Percentiles rank a stretch among this genome's conserved stretches.
These are phyloP conservation scores for Alternaria infectoria DNA, from an alignment of 2,329 filamentous ascomycete species.

Conservation along the genomic window DNA sequence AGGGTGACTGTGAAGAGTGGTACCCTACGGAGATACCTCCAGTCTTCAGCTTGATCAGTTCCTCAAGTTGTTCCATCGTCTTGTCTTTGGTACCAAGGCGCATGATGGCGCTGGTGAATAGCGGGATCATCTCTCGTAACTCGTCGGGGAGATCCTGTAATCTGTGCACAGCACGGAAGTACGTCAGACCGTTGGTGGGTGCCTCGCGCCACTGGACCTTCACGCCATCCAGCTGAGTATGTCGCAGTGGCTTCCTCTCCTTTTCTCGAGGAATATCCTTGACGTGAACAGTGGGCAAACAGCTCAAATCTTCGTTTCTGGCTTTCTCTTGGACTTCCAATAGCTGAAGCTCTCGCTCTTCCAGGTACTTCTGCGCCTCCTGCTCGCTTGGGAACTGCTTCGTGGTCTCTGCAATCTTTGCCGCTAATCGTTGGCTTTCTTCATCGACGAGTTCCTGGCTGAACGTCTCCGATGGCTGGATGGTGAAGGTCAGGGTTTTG, in stretches of 20 bases:
- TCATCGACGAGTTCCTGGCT: constrained; percentile 75
- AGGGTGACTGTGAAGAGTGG: constrained; percentile 79
- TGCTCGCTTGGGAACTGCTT: constrained; percentile 72
- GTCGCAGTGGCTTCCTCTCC: constrained; percentile 71
- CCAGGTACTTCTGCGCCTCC: constrained; percentile 73
- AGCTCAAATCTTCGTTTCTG: constrained; percentile 82
- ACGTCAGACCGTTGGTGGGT: constrained; percentile 93
- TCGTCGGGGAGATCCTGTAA: constrained; percentile 83
- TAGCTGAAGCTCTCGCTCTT: constrained; percentile 78
- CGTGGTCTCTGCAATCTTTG: constrained; percentile 74
- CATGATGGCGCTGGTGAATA: constrained; percentile 94
- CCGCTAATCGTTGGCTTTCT: constrained; percentile 75
- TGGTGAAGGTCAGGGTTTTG: constrained; percentile 88
- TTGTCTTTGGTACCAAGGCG: constrained; percentile 86
- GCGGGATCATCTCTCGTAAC: constrained; percentile 79
- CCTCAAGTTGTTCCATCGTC: constrained; percentile 93
- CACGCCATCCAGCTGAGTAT: constrained; percentile 64
- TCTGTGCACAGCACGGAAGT: constrained; percentile 87
- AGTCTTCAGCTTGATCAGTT: constrained; percentile 94
- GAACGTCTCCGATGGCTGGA: constrained; percentile 82
- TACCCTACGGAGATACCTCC: constrained; percentile 87
- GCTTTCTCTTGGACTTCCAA: constrained; percentile 84
- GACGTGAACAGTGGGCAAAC: constrained; percentile 85
- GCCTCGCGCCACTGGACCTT: constrained; percentile 90
- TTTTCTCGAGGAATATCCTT: constrained; percentile 84